phyloP scores from a whole-genome alignment of 2,329 filamentous ascomycete species.

The Juglanconis sp. region DNA sequence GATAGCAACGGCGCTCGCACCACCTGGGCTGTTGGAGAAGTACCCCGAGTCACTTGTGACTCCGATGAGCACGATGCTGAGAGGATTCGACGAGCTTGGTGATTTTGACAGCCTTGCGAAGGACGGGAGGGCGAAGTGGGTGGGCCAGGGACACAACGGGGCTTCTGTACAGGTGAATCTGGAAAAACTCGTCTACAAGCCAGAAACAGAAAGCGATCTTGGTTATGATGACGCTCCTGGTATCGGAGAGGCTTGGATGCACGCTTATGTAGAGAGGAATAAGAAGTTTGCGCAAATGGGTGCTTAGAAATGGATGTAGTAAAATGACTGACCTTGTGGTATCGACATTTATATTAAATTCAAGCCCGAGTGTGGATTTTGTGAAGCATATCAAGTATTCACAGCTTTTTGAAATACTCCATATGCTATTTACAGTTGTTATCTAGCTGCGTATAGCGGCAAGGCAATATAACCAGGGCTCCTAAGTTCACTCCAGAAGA shows the following conservation, averaged over 20 bases:
- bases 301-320: not conserved
- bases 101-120: conserved; percentile 6
- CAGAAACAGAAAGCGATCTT: not conserved
- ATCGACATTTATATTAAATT: too few species aligned
- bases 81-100: conserved; percentile 1
- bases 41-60: not conserved
- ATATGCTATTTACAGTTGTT: too few species aligned
- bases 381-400: too few species aligned
- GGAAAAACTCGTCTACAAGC: not conserved
- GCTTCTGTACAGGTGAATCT: not conserved
- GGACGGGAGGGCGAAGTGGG: not conserved
- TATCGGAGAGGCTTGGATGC: not conserved
- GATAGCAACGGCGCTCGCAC: conserved; percentile 3
- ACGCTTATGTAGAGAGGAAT: not conserved
- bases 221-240: not conserved
- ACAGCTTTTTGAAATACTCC: too few species aligned
- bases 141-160: not conserved
- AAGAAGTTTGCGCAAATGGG: conserved; percentile 1
- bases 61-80: conserved; percentile 6
- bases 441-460: too few species aligned
- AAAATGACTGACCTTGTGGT: too few species aligned
- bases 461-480: too few species aligned
- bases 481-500: too few species aligned
- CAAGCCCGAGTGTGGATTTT: too few species aligned
- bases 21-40: not conserved